Percentiles rank a stretch among this genome's conserved stretches.
phyloP scores from a whole-genome alignment of 2,329 filamentous ascomycete genomes.

The Fusarium albosuccineum region DNA sequence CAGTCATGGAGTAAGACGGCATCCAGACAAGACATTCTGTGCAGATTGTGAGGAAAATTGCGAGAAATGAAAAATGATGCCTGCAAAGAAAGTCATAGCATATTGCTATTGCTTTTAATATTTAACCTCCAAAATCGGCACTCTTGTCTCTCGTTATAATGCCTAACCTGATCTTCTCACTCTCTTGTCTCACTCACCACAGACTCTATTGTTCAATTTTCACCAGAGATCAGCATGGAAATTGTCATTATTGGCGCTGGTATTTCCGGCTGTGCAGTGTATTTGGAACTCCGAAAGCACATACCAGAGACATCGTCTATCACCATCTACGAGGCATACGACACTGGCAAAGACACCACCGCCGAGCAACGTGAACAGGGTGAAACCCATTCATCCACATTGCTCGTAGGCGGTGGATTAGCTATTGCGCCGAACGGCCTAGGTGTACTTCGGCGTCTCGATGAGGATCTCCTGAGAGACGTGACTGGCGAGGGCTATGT shows the following conservation, averaged over 20 bases:
- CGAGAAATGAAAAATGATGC: too few relatives aligned
- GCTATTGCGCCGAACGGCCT: conserved; percentile 44
- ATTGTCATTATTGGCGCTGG: conserved; percentile 45
- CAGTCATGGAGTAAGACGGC: neutral
- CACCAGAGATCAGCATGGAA: conserved; percentile 29
- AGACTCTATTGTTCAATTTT: neutral
- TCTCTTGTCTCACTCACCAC: too few relatives aligned
- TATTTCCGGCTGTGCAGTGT: conserved; percentile 42
- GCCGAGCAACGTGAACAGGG: conserved; percentile 32
- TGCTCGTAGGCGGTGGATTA: conserved; percentile 43
- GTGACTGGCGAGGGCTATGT: conserved; percentile 42
- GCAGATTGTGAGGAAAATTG: too few relatives aligned
- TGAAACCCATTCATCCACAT: conserved; percentile 40
- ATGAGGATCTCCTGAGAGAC: conserved; percentile 39
- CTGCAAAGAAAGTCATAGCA: too few relatives aligned
- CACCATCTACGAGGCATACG: conserved; percentile 45
- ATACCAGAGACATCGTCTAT: conserved; percentile 28
- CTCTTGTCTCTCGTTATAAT: too few relatives aligned
- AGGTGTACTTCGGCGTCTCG: conserved; percentile 41
- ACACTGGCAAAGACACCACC: conserved; percentile 33
- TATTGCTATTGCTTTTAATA: too few relatives aligned
- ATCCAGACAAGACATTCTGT: too few relatives aligned
- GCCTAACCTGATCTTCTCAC: too few relatives aligned
- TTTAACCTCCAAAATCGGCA: too few relatives aligned
- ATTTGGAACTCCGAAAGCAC: conserved; percentile 43